Evolutionary conservation across 176 grass and related monocot genomes (phyloP), one percentile per base, ranked within the genome.

Genomic region (Tillandsia leiboldiana): DNA sequence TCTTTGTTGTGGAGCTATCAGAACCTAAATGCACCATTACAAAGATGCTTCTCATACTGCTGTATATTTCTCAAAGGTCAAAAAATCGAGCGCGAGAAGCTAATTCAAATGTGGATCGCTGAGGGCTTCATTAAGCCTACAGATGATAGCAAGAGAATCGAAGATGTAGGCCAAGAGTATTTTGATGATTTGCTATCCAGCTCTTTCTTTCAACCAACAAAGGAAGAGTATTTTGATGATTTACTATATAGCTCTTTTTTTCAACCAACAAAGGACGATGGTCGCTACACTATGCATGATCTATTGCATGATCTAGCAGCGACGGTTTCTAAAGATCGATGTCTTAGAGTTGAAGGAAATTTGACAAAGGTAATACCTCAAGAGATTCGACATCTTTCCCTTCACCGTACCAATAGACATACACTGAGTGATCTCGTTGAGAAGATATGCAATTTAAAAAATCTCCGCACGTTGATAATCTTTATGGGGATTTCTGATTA

Each of bases 21-120:
- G 2, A 62, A 81, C 5, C 52, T 85, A 1, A 3, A 70, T 17
- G 63, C 49, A 2, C 63, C 49, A 2, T 29, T 86, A 2, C 70
- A 72, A 27, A 15, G 63, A 10, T 86, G 83, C 64, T 86, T 86
- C 61, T 28, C 52, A 48, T 81, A 77, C 12, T 86, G 67, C 0
- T 70, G 73, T 51, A 11, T 77, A 9, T 86, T 77, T 77, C 63
- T 51, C 8, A 66, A 63, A 77, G 26, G 59, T 63, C 26, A 63
- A 26, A 11, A 47, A 12, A 59, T 73, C 53, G 8, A 26, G 6
- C 17, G 48, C 11, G 20, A 63, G 29, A 15, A 63, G 28, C n/a
- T 73, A n/a, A 29, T 73, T 59, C 59, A 0, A 10, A 24, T 42
- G 18, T 73, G 53, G 53, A 61, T 73, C 8, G 53, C 53, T 57